Evolutionary conservation across 129 eudicot genomes (phyloP), one percentile per base, ranked within the genome.

Genomic region (Artemisia annua): DNA sequence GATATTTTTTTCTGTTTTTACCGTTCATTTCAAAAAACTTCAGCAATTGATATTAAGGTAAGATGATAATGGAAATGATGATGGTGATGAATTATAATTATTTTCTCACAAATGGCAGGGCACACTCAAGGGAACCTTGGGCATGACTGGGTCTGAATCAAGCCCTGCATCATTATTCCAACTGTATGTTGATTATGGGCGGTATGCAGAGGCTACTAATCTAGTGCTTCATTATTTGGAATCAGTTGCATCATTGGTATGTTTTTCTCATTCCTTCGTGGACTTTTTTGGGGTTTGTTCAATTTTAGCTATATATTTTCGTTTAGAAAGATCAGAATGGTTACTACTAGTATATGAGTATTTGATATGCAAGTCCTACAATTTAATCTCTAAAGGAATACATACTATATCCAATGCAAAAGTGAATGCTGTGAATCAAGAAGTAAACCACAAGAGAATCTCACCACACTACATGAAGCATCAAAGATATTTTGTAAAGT

Each of bases 81-180:
- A 30, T 30, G 35, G 5, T 4, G 39, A 65, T 35, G 44, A 15
- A 15, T 26, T 6, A 30, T 54, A 43, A 54, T 30, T 30, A 30
- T 30, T 30, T 30, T 35, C 43, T 35, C 4, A 20, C 48, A 16
- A 15, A 63, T 77, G 78, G 60, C 85, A 93, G 97, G 83, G 86
- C 62, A 81, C 72, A 62, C 70, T 69, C 67, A 76, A 69, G 24
- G 84, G 89, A 79, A 71, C 69, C 60, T 82, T 78, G 71, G 99
- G 99, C 46, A 95, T 95, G 99, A 66, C 75, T 67, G 97, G 99
- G 56, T 82, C 76, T 61, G 99, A 88, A 75, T 86, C 89, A 49
- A 79, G 78, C 55, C 94, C 99, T 70, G 96, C 97, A 69, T 83
- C 96, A 65, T 71, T 95, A 75, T 81, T 95, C 63, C 84, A 84